Conservation (phyloP, 2,329 filamentous ascomycete species). For the Aspergillus glaucus region DNA sequence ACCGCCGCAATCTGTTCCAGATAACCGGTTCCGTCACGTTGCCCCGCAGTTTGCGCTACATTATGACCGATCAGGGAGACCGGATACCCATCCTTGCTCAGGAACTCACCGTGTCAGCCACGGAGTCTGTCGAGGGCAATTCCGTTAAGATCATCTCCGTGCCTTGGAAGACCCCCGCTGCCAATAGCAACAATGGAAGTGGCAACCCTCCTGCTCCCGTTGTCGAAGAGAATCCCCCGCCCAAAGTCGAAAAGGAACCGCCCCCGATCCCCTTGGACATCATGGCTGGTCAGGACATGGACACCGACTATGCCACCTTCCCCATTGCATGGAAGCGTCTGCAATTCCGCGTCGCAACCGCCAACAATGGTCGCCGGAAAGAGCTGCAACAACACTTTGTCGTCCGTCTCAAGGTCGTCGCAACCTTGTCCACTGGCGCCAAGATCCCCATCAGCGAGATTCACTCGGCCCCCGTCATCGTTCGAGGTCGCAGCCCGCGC, state of each 20-base stretch:
- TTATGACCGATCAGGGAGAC: constrained; percentile 78
- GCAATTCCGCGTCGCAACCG: constrained; percentile 90
- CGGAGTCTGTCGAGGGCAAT: constrained; percentile 90
- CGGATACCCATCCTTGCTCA: constrained; percentile 74
- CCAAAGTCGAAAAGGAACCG: constrained; percentile 74
- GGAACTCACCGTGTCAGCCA: constrained; percentile 84
- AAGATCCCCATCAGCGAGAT: constrained; percentile 79
- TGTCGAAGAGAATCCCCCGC: neutral
- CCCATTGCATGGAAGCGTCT: constrained; percentile 90
- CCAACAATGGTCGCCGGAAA: constrained; percentile 90
- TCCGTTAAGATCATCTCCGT: constrained; percentile 91
- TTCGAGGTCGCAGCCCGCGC: constrained; percentile 82
- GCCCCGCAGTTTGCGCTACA: constrained; percentile 68
- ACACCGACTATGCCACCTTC: constrained; percentile 81
- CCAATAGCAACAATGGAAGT: constrained; percentile 51
- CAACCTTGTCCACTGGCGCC: constrained; percentile 73
- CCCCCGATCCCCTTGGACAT: constrained; percentile 68
- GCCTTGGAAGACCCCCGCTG: constrained; percentile 92
- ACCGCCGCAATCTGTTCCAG: constrained; percentile 91
- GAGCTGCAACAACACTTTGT: constrained; percentile 96
- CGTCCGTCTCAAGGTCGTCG: constrained; percentile 77
- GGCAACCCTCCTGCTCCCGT: constrained; percentile 15
- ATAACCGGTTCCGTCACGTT: constrained; percentile 85
- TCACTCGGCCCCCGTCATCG: constrained; percentile 84
- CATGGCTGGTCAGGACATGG: constrained; percentile 60